Conservation (phyloP, 1,139 yeast genomes). For the Nematodospora anomalae region DNA sequence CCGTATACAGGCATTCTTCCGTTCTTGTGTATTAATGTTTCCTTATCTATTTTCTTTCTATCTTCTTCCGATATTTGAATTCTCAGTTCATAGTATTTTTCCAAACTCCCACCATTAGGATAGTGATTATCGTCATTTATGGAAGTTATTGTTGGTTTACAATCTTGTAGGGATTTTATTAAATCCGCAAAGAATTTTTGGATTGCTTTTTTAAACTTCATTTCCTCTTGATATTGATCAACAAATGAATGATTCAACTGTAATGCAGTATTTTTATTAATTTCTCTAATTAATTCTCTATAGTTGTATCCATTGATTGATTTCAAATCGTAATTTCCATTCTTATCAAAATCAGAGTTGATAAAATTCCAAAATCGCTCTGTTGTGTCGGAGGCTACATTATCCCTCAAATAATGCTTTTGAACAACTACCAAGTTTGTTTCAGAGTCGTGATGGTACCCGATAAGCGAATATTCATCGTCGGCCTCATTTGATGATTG, state of each 20-base stretch:
- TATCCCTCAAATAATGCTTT: constrained; percentile 13
- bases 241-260: constrained; percentile 14
- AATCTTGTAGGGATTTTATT: constrained; percentile 19
- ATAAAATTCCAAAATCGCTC: constrained; percentile 19
- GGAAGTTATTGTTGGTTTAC: constrained; percentile 23
- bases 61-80: constrained; percentile 9
- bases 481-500: constrained; percentile 5
- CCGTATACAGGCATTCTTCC: constrained; percentile 35
- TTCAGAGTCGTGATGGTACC: constrained; percentile 19
- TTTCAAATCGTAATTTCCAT: constrained; percentile 15
- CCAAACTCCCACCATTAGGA: constrained; percentile 19
- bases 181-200: constrained; percentile 21
- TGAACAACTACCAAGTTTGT: constrained; percentile 19
- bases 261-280: constrained; percentile 9
- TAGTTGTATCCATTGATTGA: constrained; percentile 26
- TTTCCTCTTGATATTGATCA: constrained; percentile 19
- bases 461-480: constrained; percentile 16
- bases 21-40: constrained; percentile 9
- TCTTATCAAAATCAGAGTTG: constrained; percentile 15
- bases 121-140: constrained; percentile 33
- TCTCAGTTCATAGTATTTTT: constrained; percentile 21
- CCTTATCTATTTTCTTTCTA: constrained; percentile 7
- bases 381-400: constrained; percentile 12
- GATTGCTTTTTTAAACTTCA: constrained; percentile 19
- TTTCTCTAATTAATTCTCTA: constrained; percentile 12